Evolutionary conservation across 1,284 basidiomycete genomes (phyloP), one percentile per base, ranked within the genome.

Genomic region (Phlebopus sp.): DNA sequence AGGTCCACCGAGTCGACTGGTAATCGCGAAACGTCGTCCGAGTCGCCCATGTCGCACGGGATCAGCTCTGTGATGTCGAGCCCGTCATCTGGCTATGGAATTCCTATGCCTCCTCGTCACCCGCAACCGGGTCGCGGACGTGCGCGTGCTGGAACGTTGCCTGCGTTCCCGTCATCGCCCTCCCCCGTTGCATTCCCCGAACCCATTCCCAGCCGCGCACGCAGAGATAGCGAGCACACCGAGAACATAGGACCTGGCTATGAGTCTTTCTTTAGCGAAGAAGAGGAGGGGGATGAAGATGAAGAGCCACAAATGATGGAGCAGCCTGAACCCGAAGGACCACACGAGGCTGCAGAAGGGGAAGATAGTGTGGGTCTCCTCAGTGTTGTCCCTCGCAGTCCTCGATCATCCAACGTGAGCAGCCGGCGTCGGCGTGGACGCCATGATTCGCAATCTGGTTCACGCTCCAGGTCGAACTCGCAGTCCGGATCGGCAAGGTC

Each of bases 71-170:
- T 56, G 2, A 63, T 69, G 65, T 59, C 63, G 19, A 69, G 61
- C 39, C 63, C 69, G 13, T 53, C 52, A 15, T 72, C 71, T 14
- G 72, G 69, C 59, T 74, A 56, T 50, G 59, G 58, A 2, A 83
- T 88, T 47, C 84, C 87, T 11, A 84, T 86, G 80, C 86, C 86
- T 0, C 84, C 83, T 11, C 69, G 82, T 34, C 83, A 85, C 60
- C 82, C 82, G 14, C 75, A 67, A 51, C 68, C 70, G 55, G 67
- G 71, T 51, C 63, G 75, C 40, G 68, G 72, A 15, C 61, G 71
- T 45, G 58, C 68, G 15, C 66, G 76, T 51, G 73, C 78, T 36
- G 78, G 78, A 19, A 82, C 79, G 0, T 71, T 78, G 3, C 79
- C 79, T 10, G 55, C 39, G 45, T 59, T 70, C 32, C 68, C 70